Conservation (phyloP, 228 moss, liverwort and hornwort species). For the Sphagnum magellanicum region DNA sequence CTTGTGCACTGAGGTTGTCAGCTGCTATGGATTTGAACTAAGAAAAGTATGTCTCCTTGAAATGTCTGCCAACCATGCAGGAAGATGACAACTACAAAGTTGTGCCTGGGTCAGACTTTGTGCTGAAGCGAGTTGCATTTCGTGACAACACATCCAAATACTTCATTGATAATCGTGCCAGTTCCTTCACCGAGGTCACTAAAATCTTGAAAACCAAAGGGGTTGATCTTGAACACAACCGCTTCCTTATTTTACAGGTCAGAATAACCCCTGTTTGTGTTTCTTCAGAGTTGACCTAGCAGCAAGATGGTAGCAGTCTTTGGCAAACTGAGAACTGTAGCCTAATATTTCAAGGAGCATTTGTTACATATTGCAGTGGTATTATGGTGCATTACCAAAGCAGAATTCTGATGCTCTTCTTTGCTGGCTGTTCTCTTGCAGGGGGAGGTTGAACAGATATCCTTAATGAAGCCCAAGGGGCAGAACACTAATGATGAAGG, state of each 20-base stretch:
- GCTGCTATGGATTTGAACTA: too few species aligned
- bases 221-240: constrained; percentile 94
- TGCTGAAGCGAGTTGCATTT: constrained; percentile 81
- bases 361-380: too few species aligned
- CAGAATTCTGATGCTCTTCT: too few species aligned
- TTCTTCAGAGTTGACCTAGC: too few species aligned
- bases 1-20: too few species aligned
- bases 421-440: constrained; percentile 13
- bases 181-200: constrained; percentile 94
- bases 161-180: constrained; percentile 82
- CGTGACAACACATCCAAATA: constrained; percentile 98
- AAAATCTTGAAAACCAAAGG: constrained; percentile 88
- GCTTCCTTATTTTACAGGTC: constrained; percentile 98
- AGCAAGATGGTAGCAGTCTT: too few species aligned
- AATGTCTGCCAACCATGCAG: constrained; percentile 18
- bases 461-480: constrained; percentile 94
- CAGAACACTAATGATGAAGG: constrained; percentile 91
- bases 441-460: constrained; percentile 99
- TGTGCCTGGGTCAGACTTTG: constrained; percentile 82
- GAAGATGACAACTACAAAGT: constrained; percentile 68
- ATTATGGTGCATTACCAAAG: too few species aligned
- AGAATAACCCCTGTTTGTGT: neutral
- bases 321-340: too few species aligned
- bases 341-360: too few species aligned
- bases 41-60: neutral